These are phyloP conservation scores for Trametes coccinea DNA, from an alignment of 768 basidiomycete species.

Conservation along the genomic window DNA sequence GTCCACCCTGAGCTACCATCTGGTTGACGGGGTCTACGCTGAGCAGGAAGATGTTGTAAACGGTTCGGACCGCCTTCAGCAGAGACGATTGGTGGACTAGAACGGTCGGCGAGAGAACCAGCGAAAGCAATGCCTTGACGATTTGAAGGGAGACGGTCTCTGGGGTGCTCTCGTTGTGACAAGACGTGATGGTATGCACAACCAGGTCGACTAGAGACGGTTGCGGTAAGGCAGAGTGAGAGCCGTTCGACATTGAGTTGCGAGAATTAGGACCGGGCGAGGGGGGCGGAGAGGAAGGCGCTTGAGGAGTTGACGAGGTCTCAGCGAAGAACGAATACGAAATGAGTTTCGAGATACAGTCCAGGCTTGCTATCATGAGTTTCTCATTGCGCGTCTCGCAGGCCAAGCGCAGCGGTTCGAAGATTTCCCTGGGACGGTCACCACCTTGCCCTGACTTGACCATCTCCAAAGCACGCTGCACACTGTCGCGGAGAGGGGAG, in stretches of 20 bases:
- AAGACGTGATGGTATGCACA: constrained; percentile 90
- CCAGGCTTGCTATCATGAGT: constrained; percentile 93
- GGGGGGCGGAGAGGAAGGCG: constrained; percentile 71
- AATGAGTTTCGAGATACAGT: constrained; percentile 96
- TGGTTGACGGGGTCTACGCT: constrained; percentile 91
- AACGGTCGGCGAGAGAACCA: constrained; percentile 84
- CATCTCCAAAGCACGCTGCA: constrained; percentile 80
- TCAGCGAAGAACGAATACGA: constrained; percentile 97
- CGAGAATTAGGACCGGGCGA: constrained; percentile 58
- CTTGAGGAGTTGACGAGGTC: constrained; percentile 41
- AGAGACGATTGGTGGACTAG: constrained; percentile 95
- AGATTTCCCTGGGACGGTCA: constrained; percentile 81
- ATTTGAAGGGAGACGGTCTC: constrained; percentile 94
- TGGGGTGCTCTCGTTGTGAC: constrained; percentile 84
- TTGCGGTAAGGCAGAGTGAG: constrained; percentile 52
- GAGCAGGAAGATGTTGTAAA: constrained; percentile 96
- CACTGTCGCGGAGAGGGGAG: constrained; percentile 76
- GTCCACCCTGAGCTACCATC: constrained; percentile 96
- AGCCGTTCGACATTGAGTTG: constrained; percentile 43
- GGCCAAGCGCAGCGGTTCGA: constrained; percentile 93
- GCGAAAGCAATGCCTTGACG: constrained; percentile 88
- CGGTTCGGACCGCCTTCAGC: constrained; percentile 94
- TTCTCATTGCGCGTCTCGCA: constrained; percentile 95
- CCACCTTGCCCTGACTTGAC: constrained; percentile 74
- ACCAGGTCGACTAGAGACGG: constrained; percentile 90